These are phyloP conservation scores for Tuber borchii DNA, from an alignment of 495 filamentous ascomycete species.

Conservation along the genomic window DNA sequence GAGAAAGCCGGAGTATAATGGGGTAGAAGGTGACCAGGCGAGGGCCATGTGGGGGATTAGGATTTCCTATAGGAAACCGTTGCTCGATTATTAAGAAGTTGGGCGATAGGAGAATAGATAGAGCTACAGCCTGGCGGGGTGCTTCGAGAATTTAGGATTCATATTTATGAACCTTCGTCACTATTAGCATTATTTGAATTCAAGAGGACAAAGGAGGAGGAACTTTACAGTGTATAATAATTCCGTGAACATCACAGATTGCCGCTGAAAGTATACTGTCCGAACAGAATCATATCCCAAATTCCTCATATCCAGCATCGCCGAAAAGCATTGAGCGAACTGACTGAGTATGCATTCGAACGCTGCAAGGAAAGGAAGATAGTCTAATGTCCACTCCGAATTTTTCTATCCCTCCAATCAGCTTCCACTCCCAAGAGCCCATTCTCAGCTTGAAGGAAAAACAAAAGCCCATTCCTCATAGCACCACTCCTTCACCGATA, in stretches of 20 bases:
- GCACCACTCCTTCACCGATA: slow-evolving; percentile 87
- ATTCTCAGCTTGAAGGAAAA: background rate
- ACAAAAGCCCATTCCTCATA: slow-evolving; percentile 58
- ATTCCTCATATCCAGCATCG: slow-evolving; percentile 74
- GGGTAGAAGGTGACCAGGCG: slow-evolving; percentile 63
- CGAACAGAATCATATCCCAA: slow-evolving; percentile 81
- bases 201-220: slow-evolving; percentile 6
- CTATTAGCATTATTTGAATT: slow-evolving; percentile 9
- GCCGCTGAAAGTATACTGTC: slow-evolving; percentile 86
- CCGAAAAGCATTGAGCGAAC: slow-evolving; percentile 62
- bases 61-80: slow-evolving; percentile 89
- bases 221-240: slow-evolving; percentile 71
- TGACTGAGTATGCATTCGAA: slow-evolving; percentile 94
- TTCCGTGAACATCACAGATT: slow-evolving; percentile 82
- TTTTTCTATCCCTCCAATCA: slow-evolving; percentile 54
- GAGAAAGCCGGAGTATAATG: slow-evolving; percentile 68
- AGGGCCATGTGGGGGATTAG: slow-evolving; percentile 76
- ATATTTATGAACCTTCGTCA: slow-evolving; percentile 61
- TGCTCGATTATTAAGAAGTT: slow-evolving; percentile 97
- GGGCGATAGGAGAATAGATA: slow-evolving; percentile 85
- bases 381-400: slow-evolving; percentile 98
- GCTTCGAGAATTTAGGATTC: slow-evolving; percentile 56
- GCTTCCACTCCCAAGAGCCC: slow-evolving; percentile 8
- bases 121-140: slow-evolving; percentile 79
- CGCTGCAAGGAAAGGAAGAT: slow-evolving; percentile 93